Base-by-base conservation (phyloP, 2,329 filamentous ascomycete genomes). In the Kalmusia sp. region DNA sequence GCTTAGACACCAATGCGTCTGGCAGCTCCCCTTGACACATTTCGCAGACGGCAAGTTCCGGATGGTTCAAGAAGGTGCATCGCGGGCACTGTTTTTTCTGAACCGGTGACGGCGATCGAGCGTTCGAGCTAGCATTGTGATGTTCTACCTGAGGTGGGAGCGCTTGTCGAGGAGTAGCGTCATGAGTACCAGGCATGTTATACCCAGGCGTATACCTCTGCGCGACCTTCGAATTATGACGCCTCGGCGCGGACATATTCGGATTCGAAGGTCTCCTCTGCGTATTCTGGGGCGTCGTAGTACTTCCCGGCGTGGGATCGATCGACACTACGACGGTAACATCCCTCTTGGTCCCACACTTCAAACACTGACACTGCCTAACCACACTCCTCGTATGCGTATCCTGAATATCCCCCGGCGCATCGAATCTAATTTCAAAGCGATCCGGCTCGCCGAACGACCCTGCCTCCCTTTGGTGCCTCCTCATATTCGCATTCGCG, bases 51-150 rank as follows among this genome's bases (percentile, higher is more conserved):
- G 58, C 64, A 22, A 73, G 60, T 2, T 65, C 68, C 1, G 63
- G 54, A 15, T 73, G 64, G 45, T 73, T 73, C 14, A 73, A 52
- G 51, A 73, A 73, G 6, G 71, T 73, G 52, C 71, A 74, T 28
- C 68, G 64, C 1, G 61, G 60, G 30, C 71, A 73, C 47, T 71
- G 70, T 34, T 72, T 74, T 52, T 70, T 71, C 41, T 61, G 53
- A 8, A 63, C 58, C 27, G 67, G 67, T 24, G 68, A 60, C 3
- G 64, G 43, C n/a, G 65, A 47, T n/a, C 61, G 57, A 7, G 44
- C 43, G 9, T 51, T 35, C 15, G 52, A 24, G 4, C 24, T 39
- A 7, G 45, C 35, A 22, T 57, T 52, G 34, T 57, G 54, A 1
- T 33, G 25, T 53, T 57, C 55, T 17, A 50, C 30, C 24, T 56